Conservation (phyloP, 257 asterid species). For the Linderniella brevidens region DNA sequence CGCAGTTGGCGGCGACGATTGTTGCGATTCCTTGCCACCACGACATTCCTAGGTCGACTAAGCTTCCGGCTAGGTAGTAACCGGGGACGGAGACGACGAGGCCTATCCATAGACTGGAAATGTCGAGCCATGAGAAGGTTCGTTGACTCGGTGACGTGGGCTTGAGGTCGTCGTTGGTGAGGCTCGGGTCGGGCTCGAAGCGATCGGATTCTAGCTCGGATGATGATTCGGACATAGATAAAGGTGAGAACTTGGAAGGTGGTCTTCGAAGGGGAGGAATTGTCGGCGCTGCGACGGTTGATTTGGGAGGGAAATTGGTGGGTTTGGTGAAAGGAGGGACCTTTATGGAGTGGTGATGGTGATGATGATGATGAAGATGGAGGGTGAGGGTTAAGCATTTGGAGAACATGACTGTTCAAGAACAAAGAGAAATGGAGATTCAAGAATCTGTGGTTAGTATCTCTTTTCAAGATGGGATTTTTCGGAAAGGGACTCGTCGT, state of each 20-base stretch:
- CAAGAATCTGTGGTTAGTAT: background rate
- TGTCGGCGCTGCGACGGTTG: background rate
- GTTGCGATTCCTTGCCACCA: conserved; percentile 98
- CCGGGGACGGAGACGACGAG: conserved; percentile 85
- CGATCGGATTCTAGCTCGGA: conserved; percentile 6
- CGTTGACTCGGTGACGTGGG: conserved; percentile 40
- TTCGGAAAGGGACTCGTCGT: too few relatives aligned
- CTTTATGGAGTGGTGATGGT: too few relatives aligned
- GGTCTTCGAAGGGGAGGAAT: background rate
- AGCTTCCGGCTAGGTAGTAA: conserved; percentile 84
- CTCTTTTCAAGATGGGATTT: too few relatives aligned
- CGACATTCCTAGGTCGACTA: conserved; percentile 87
- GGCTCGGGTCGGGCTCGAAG: conserved; percentile 36
- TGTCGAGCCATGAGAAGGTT: conserved; percentile 51
- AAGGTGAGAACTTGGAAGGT: too few relatives aligned
- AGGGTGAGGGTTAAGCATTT: conserved; percentile 23
- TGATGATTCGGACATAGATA: too few relatives aligned
- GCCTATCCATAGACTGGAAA: conserved; percentile 76
- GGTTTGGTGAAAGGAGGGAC: conserved; percentile 12
- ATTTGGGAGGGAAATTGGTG: conserved; percentile 5
- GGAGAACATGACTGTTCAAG: conserved; percentile 26
- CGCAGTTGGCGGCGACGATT: conserved; percentile 64
- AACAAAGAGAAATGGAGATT: conserved; percentile 12
- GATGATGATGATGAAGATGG: conserved; percentile 29
- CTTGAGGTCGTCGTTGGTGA: conserved; percentile 60